Base-by-base conservation (phyloP, 176 grass and related monocot species). In the Ensete glaucum region DNA sequence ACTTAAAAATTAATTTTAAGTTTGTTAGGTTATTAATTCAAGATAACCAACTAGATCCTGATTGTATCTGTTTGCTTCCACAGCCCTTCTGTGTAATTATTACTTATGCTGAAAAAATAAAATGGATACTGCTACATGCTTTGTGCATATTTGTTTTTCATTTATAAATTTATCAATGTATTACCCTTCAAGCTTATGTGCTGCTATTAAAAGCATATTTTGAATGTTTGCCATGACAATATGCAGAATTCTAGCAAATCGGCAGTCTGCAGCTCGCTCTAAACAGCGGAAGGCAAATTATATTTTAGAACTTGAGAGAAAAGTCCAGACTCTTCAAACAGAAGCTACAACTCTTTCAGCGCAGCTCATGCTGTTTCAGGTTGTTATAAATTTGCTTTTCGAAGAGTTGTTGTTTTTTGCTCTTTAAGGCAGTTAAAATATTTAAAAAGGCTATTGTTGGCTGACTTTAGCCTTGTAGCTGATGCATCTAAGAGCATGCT, bases 261-360 rank as follows among this genome's bases (percentile, higher is more conserved):
- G 93, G 53, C 93, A 96, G 82, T 96, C 93, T 17, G 93, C 93
- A 15, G 89, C 93, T 84, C 84, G 93, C 63, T 96, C 93, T 50
- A 96, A 96, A 90, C 87, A 96, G 82, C 81, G 89, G 75, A 96
- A 96, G 77, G 93, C 93, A 76, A 90, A 85, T 52, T 96, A 96
- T 81, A 96, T 96, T 79, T 78, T 80, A 64, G 93, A 96, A 89
- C 85, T 96, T 54, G 93, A 96, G 74, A 81, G 89, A 66, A 96
- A 96, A 73, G 93, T 96, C 63, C 93, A 96, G 82, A 90, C 81
- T 54, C 93, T 96, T 85, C 93, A 96, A 85, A 96, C 93, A 82
- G 93, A 96, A 92, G 93, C 93, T 52, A 96, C 93, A 43, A 96
- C 93, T 71, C 85, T 96, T 54, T 92, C 93, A 77, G 93, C 93